Conservation (phyloP, 2,329 filamentous ascomycete genomes). For the Pseudogymnoascus sp. region DNA sequence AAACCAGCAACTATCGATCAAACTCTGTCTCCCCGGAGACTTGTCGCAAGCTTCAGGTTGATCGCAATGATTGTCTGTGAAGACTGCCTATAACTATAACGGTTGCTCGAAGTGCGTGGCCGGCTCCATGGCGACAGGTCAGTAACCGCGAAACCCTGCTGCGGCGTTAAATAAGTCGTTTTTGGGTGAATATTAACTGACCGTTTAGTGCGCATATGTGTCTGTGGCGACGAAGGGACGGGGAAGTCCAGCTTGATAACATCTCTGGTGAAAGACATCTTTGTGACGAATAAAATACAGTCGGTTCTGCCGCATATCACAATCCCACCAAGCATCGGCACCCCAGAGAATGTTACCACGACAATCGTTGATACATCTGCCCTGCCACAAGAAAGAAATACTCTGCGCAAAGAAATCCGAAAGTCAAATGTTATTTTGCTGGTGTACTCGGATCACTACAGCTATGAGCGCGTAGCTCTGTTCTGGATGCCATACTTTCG, state of each 20-base stretch:
- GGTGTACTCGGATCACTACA: conserved; percentile 97
- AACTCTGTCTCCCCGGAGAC: background rate
- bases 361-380: conserved; percentile 97
- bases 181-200: background rate
- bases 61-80: conserved; percentile 7
- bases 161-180: background rate
- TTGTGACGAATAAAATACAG: conserved; percentile 92
- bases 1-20: background rate
- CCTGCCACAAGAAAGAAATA: conserved; percentile 83
- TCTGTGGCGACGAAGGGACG: conserved; percentile 94
- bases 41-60: background rate
- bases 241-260: conserved; percentile 91
- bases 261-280: conserved; percentile 93
- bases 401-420: conserved; percentile 84
- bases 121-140: conserved; percentile 12
- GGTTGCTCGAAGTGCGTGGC: background rate
- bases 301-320: conserved; percentile 90
- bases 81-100: background rate
- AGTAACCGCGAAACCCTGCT: background rate
- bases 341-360: conserved; percentile 92
- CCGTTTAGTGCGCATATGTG: conserved; percentile 70
- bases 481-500: conserved; percentile 99
- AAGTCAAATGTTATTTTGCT: conserved; percentile 96
- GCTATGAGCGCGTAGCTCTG: conserved; percentile 90
- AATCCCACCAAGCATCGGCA: conserved; percentile 84